Conservation (phyloP, 1,284 basidiomycete species). For the Cryptococcus sp. region DNA sequence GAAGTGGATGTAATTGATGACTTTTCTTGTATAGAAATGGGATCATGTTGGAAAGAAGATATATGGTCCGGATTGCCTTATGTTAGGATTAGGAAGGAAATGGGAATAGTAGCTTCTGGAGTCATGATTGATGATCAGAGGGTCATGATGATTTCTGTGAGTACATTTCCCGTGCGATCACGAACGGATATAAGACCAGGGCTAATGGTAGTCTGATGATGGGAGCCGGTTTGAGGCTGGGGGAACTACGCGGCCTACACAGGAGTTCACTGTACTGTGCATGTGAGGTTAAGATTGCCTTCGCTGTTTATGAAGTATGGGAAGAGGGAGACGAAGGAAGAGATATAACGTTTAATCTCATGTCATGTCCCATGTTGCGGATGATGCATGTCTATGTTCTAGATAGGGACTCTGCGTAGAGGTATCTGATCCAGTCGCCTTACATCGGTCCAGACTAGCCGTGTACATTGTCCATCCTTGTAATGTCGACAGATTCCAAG, state of each 20-base stretch:
- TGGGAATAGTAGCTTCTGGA: slow-evolving; percentile 27
- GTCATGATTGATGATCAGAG: slow-evolving; percentile 46
- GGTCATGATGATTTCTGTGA: slow-evolving; percentile 33
- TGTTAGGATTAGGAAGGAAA: slow-evolving; percentile 17
- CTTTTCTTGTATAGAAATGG: neutral
- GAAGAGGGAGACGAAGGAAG: too few relatives aligned
- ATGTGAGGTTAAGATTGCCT: too few relatives aligned
- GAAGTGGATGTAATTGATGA: neutral
- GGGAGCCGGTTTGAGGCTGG: slow-evolving; percentile 4
- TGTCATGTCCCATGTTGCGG: too few relatives aligned
- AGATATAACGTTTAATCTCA: too few relatives aligned
- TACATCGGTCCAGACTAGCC: too few relatives aligned
- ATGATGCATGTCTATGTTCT: too few relatives aligned
- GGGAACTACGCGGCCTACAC: slow-evolving; percentile 3
- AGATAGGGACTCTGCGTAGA: too few relatives aligned
- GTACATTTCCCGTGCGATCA: slow-evolving; percentile 4
- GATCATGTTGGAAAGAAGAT: slow-evolving; percentile 25
- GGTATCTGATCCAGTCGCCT: too few relatives aligned
- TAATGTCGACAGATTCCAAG: too few relatives aligned
- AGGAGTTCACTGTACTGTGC: slow-evolving; percentile 37
- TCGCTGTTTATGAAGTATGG: too few relatives aligned
- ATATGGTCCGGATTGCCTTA: slow-evolving; percentile 29
- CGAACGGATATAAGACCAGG: neutral
- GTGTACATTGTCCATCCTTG: too few relatives aligned
- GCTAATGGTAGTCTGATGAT: neutral